Conservation (phyloP, 148 eudicot species). For the Suaeda aralocaspica region DNA sequence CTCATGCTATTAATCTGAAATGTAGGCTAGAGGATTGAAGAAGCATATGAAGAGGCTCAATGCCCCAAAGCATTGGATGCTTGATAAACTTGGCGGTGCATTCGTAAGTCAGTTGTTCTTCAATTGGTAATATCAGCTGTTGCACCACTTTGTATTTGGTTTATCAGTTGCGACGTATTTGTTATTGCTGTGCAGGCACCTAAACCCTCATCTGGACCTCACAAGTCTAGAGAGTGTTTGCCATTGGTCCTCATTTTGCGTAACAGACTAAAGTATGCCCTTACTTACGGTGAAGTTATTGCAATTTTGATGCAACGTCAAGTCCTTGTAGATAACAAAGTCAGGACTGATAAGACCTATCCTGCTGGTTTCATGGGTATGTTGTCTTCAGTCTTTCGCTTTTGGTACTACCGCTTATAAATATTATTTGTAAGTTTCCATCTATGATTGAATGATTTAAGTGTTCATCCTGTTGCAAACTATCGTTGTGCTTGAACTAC, state of each 20-base stretch:
- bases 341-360: constrained; percentile 34
- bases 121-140: no score
- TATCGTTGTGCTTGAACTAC: no score
- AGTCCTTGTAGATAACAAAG: constrained; percentile 49
- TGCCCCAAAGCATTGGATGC: constrained; percentile 59
- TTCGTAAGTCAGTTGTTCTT: constrained; percentile 14
- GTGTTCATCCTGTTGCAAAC: no score
- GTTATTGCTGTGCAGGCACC: constrained; percentile 35
- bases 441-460: no score
- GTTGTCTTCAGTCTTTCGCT: neutral
- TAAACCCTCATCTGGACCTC: constrained; percentile 61
- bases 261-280: constrained; percentile 52
- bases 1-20: neutral
- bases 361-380: constrained; percentile 65
- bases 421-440: no score
- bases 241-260: constrained; percentile 47
- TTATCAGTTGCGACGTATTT: neutral
- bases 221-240: constrained; percentile 54
- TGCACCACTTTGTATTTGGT: neutral
- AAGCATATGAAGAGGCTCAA: constrained; percentile 64
- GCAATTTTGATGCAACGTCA: constrained; percentile 54
- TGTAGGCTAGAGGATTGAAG: constrained; percentile 55
- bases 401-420: neutral
- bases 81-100: constrained; percentile 60
- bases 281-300: constrained; percentile 40